Conservation (phyloP, 116 monocot species). For the Posidonia oceanica region DNA sequence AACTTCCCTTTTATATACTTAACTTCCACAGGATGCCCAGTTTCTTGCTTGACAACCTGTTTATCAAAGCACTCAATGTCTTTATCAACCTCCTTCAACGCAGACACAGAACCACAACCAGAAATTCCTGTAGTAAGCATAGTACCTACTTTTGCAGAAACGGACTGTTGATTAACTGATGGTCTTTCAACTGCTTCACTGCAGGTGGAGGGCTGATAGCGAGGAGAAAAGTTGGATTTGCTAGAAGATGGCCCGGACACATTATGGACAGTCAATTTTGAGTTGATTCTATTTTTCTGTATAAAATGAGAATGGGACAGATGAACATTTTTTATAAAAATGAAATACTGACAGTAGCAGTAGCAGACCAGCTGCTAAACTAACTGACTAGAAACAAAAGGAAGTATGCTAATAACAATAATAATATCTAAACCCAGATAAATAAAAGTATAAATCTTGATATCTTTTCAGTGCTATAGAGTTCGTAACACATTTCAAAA, state of each 20-base stretch:
- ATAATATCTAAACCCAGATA: too few species aligned
- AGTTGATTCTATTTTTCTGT: constrained; percentile 53
- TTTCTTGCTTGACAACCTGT: constrained; percentile 9
- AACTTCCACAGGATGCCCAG: constrained; percentile 4
- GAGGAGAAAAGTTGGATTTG: constrained; percentile 10
- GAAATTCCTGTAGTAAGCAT: constrained; percentile 9
- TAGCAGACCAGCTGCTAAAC: too few species aligned
- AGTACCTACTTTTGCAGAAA: constrained; percentile 1
- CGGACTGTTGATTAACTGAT: background rate
- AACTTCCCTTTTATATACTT: background rate
- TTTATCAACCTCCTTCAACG: constrained; percentile 2
- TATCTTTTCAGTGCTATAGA: too few species aligned
- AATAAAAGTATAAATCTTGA: too few species aligned
- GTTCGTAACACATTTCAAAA: too few species aligned
- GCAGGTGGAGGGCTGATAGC: background rate
- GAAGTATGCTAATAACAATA: too few species aligned
- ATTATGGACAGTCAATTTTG: constrained; percentile 42
- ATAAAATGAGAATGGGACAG: constrained; percentile 1
- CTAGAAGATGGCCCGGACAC: constrained; percentile 23
- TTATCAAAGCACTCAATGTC: constrained; percentile 19
- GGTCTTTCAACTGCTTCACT: background rate
- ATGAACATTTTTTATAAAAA: too few species aligned
- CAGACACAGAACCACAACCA: background rate
- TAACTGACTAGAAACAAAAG: too few species aligned
- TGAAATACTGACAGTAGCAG: too few species aligned